Evolutionary conservation across 1,284 basidiomycete genomes (phyloP).

Genomic region (Cryptococcus sp.): DNA sequence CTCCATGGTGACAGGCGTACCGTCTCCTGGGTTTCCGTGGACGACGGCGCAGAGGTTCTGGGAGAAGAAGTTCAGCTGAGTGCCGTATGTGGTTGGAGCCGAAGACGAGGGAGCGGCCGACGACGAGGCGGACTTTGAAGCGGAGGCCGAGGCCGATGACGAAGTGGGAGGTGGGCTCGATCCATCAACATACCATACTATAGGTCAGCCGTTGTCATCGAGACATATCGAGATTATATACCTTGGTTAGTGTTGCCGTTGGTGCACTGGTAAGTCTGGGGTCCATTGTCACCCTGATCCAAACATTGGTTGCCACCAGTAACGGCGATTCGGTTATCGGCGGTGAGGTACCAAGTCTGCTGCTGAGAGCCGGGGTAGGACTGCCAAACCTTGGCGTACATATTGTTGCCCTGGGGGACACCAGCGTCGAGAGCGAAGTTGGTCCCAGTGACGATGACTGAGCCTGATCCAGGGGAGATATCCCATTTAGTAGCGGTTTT

Average conservation of each 20-base stretch:
- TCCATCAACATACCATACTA: too few species aligned
- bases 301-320: conserved; percentile 34
- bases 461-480: conserved; percentile 19
- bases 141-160: not conserved
- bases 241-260: conserved; percentile 32
- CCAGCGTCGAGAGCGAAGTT: conserved; percentile 27
- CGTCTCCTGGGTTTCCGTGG: not conserved
- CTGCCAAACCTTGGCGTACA: conserved; percentile 15
- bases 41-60: not conserved
- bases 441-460: conserved; percentile 14
- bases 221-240: conserved; percentile 5
- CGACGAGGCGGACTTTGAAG: not conserved
- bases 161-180: not conserved
- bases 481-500: conserved; percentile 7
- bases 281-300: conserved; percentile 17
- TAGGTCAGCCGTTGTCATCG: too few species aligned
- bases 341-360: conserved; percentile 26
- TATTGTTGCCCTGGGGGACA: conserved; percentile 13
- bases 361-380: conserved; percentile 18
- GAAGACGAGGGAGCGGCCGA: not conserved
- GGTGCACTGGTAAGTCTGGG: conserved; percentile 33
- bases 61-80: not conserved
- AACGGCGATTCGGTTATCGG: conserved; percentile 34
- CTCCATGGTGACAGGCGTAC: not conserved
- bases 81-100: not conserved